Evolutionary conservation across 371 early-diverging fungal species (phyloP), one percentile per base, ranked within the genome.

Genomic region (Vairimorpha ceranae): DNA sequence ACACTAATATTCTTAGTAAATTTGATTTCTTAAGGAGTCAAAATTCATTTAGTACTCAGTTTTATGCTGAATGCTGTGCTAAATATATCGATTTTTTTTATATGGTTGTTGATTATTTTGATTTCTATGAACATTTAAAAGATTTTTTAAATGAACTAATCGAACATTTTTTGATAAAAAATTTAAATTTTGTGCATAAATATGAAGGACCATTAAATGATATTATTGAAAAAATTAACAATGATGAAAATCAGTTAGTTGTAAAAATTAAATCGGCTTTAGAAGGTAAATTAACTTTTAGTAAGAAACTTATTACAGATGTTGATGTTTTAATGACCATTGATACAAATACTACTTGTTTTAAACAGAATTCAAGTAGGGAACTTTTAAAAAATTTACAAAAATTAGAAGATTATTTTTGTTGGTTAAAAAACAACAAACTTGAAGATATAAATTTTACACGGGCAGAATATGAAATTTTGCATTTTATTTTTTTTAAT

Each of bases 31-130:
- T 74, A 65, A 4, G 38, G n/a, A 3, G 21, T 21, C 58, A 67
- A 19, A 36, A 59, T 17, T 19, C 14, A 15, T 76, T 67, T 61
- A 72, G 66, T 17, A 67, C 33, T 21, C 25, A 36, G 17, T 54
- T 52, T 52, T 43, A 76, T 32, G 63, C 74, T 21, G 65, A 66
- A 17, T 41, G 56, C 8, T 73, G 66, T 30, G 17, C 48, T 25
- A 63, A 66, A 56, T 41, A 74, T 54, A 45, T 56, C 14, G 32
- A 68, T 23, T 63, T 72, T 43, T 70, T 75, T 25, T 33, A 41
- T 45, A 65, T 67, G 2, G 63, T 76, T 59, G 38, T 73, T 25
- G 68, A 68, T 15, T 79, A 79, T 65, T 79, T 67, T 41, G 41
- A 71, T 21, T 45, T 67, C 52, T 64, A 41, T 38, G 70, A 75